Evolutionary conservation across 768 basidiomycete genomes (phyloP), one percentile per base, ranked within the genome.

Genomic region (Lentinula aciculospora): DNA sequence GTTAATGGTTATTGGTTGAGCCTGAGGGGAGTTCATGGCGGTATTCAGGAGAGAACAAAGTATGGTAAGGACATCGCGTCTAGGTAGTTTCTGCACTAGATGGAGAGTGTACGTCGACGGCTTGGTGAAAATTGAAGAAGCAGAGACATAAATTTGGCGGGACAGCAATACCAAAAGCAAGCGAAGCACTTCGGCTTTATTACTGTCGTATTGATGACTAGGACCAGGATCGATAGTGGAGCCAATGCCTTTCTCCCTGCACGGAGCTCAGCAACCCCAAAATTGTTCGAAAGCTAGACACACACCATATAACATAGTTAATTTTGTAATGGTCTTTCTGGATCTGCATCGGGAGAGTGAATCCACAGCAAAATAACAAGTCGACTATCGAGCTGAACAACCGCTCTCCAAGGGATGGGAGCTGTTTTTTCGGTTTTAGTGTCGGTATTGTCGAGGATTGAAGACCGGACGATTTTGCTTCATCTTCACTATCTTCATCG

Each of bases 11-110:
- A 75, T 81, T 42, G 73, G 72, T 45, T 71, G 78, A 23, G 75
- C 70, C 31, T 75, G 76, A 34, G 84, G 31, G 0, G 86, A 82
- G 69, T 88, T 91, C 80, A 92, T 82, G 56, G 85, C 84, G 9
- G 92, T 96, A 68, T 99, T 99, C 59, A 99, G 75, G 45, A 97
- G 74, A 3, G 95, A 98, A 71, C 96, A 99, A 7, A 99, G 74
- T 27, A 98, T 74, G 3, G 95, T 94, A 56, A 99, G 78, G n/a
- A 95, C 86, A 64, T 94, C 82, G 42, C 89, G 82, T 56, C 93
- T 81, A 59, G 87, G 78, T 54, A 84, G 81, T 69, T 85, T 77
- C 69, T 92, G 89, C 9, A 89, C 86, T 47, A 92, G 76, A 67
- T 92, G 82, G 7, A 89, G 79, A 17, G 91, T 83, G 66, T 91